Base-by-base conservation (phyloP, 1,139 yeast genomes). In the Yamadazyma spencermartinsiae region DNA sequence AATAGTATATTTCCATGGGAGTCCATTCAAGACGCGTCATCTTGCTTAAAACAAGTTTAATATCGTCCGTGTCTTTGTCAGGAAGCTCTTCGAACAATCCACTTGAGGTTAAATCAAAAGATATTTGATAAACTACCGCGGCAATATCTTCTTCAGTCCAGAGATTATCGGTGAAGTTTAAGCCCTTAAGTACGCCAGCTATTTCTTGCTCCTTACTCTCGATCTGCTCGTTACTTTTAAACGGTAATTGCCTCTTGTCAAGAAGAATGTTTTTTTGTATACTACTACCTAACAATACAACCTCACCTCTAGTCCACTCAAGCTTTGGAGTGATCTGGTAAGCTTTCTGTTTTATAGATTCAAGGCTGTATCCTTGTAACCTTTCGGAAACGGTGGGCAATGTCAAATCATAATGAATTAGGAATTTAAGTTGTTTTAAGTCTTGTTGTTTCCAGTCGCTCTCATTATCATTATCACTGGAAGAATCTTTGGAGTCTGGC, bases 71-170 rank as follows among this genome's bases (percentile, higher is more conserved):
- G 1, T 39, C 29, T 25, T 31, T 36, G 30, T 45, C 50, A 3
- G 55, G 54, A 14, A 51, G 37, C 25, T 47, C 48, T 30, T 48
- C 52, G 24, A 43, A 41, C 7, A 48, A 27, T 2, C 53, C 51
- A 27, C 48, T 35, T 9, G 37, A 17, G 1, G 53, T 48, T 34
- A 49, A 34, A 33, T 49, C 53, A 31, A 28, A 38, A 1, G 12
- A 13, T 8, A 36, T 23, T 27, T 37, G 38, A 16, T 24, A 36
- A 12, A 39, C 26, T 26, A 42, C 31, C 10, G 16, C 24, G 2
- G 43, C 36, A 3, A 37, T 16, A 12, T 42, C 43, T 5, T 23
- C 31, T 23, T 23, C n/a, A 11, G 26, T 13, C 45, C 45, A 42
- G 7, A 5, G 16, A 6, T 19, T n/a, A 3, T 23, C 30, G 7